A percentile compares a stretch with the other conserved stretches of the same genome.
Evolutionary conservation across 768 basidiomycete species (phyloP).

Genomic region (Termitomyces sp.): DNA sequence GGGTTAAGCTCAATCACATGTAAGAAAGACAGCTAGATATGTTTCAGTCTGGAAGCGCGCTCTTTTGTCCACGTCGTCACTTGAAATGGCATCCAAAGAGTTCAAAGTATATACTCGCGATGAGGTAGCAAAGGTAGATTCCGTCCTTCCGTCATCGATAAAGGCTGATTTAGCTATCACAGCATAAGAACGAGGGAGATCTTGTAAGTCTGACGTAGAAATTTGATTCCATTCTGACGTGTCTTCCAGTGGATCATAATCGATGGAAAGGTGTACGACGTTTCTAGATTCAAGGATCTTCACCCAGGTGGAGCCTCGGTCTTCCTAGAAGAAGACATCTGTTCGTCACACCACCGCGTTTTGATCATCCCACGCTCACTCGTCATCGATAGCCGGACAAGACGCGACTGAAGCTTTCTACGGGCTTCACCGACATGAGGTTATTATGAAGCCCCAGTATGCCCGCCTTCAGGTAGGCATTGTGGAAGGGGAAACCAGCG

Average conservation of each 20-base stretch:
- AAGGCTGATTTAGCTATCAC: neutral
- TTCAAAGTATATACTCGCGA: constrained; percentile 33
- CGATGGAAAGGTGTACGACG: constrained; percentile 81
- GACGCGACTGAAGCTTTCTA: constrained; percentile 92
- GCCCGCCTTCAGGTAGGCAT: constrained; percentile 70
- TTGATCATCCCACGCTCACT: neutral
- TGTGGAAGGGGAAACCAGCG: constrained; percentile 61
- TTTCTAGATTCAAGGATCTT: constrained; percentile 73
- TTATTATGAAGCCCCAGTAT: constrained; percentile 78
- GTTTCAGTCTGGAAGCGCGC: neutral
- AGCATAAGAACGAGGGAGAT: constrained; percentile 78
- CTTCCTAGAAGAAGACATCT: constrained; percentile 70
- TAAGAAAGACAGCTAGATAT: neutral
- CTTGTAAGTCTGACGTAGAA: constrained; percentile 34
- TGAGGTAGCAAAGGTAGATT: constrained; percentile 37
- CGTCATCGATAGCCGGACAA: constrained; percentile 56
- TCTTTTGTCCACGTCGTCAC: neutral
- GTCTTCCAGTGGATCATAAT: constrained; percentile 68
- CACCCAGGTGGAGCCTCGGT: constrained; percentile 87
- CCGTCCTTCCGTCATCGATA: neutral
- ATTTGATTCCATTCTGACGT: neutral
- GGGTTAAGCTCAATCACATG: constrained; percentile 10
- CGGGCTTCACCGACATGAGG: constrained; percentile 83
- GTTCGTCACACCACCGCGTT: constrained; percentile 31
- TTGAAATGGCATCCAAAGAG: constrained; percentile 29